Base-by-base conservation (phyloP, 441 rosid genomes). In the Aleurites moluccanus region DNA sequence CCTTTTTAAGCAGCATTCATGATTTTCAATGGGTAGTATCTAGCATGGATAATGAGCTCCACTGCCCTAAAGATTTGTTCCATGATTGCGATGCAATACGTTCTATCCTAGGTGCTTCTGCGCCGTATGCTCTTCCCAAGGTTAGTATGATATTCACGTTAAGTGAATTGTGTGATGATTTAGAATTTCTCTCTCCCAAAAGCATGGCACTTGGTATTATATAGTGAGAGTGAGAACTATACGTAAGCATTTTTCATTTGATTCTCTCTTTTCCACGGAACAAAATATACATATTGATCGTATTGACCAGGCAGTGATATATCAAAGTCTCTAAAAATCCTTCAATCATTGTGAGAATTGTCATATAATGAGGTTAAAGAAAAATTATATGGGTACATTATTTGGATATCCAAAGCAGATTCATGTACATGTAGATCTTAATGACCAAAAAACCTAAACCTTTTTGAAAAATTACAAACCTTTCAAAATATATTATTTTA, bases 101-200 rank as follows among this genome's bases (percentile, higher is more conserved):
- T 77, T 85, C 88, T 59, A 82, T 93, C 78, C 87, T 93, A 69
- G 99, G 99, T 69, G 77, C 83, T 59, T 85, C 76, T 79, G 99
- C 94, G 77, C 97, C 99, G 5, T 96, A 88, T 83, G 88, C 90
- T 75, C 87, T 87, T 79, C 98, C 99, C 64, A 92, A 91, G 98
- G 99, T 96, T 79, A 74, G 90, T 77, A 77, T 76, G 28, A 10
- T 59, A 7, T 44, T 42, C 61, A n/a, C 52, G 47, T 23, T 15
- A 18, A 38, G 38, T 40, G 20, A 30, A 63, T 49, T 64, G 4
- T 40, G 45, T 25, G 16, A 4, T 27, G 25, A 25, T 61, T 20
- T 68, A 25, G n/a, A 28, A 52, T 52, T 7, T 40, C 20, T 45
- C 10, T 23, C 25, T 42, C 35, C 76, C 52, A 20, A 13, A 75